Base-by-base conservation (phyloP, 164 flowering plant species). In the Piper betle region DNA sequence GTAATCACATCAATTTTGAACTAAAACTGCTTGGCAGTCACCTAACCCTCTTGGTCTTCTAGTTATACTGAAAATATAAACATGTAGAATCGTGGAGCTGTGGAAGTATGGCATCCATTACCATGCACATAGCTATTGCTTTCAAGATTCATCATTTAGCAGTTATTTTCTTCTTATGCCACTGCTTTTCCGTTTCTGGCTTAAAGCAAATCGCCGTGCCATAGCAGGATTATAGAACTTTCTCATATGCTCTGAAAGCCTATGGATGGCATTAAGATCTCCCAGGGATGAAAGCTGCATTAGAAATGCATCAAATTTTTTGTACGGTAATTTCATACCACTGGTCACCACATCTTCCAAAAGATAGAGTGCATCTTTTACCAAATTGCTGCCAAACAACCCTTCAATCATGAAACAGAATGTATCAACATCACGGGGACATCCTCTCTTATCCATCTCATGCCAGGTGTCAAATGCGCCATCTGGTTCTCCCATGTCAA, bases 401-500 rank as follows among this genome's bases (percentile, higher is more conserved):
- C 99, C 99, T 56, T 90, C 91, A 69, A 90, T 83, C 99, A 91
- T 93, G 61, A 80, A 75, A 71, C 95, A 81, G 57, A 84, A 86
- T 55, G 93, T 79, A 42, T 85, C 89, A 33, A 68, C 65, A 70
- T 86, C 87, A 39, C 69, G 79, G 33, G 58, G 46, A 68, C 92
- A 93, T 0, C 81, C 78, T 66, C 74, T 85, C 65, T 64, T 73
- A 37, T 81, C 84, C 97, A 93, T 87, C 73, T 90, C 97, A 60
- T 74, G 50, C 99, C 99, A 93, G 20, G 83, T 69, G 66, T 80
- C 87, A 68, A 84, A 78, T 19, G 95, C 99, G 46, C 92, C 87
- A 66, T 82, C 87, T 7, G 78, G 73, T 65, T 88, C 83, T 50
- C 78, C 79, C 75, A 85, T 77, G 61, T 70, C 71, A 61, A 85